These are phyloP conservation scores for Acacia concinna DNA, from an alignment of 331 rosid species.

Conservation along the genomic window DNA sequence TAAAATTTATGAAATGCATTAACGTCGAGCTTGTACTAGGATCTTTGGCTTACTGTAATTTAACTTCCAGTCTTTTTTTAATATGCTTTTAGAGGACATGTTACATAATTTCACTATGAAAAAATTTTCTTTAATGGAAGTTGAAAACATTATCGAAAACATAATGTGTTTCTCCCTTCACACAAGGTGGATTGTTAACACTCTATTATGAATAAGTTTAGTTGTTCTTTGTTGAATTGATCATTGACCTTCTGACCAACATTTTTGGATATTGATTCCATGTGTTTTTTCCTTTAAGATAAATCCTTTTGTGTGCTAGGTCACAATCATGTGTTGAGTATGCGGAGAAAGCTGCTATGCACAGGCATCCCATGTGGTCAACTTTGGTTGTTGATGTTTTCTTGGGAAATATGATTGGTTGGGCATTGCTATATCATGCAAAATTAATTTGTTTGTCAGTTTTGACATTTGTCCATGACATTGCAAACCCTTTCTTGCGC, in stretches of 20 bases:
- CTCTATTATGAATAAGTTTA: slow-evolving; percentile 7
- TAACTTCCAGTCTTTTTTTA: background rate
- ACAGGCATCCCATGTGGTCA: slow-evolving; percentile 85
- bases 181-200: background rate
- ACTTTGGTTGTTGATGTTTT: slow-evolving; percentile 70
- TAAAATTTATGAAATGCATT: slow-evolving; percentile 14
- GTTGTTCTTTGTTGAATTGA: slow-evolving; percentile 18
- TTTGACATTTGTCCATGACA: slow-evolving; percentile 56
- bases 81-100: background rate
- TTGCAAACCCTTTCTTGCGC: slow-evolving; percentile 76
- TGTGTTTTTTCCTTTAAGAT: slow-evolving; percentile 25
- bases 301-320: slow-evolving; percentile 50
- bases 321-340: slow-evolving; percentile 73
- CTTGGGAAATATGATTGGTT: slow-evolving; percentile 82
- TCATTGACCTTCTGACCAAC: slow-evolving; percentile 19
- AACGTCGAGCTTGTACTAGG: background rate
- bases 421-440: slow-evolving; percentile 61
- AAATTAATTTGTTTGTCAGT: slow-evolving; percentile 53
- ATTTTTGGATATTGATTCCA: slow-evolving; percentile 20
- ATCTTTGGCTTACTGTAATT: background rate
- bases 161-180: background rate
- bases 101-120: background rate
- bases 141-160: background rate
- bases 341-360: slow-evolving; percentile 84
- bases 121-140: slow-evolving; percentile 4